phyloP scores from a whole-genome alignment of 2,329 filamentous ascomycete species.

The Graphiopsis chlorocephala region DNA sequence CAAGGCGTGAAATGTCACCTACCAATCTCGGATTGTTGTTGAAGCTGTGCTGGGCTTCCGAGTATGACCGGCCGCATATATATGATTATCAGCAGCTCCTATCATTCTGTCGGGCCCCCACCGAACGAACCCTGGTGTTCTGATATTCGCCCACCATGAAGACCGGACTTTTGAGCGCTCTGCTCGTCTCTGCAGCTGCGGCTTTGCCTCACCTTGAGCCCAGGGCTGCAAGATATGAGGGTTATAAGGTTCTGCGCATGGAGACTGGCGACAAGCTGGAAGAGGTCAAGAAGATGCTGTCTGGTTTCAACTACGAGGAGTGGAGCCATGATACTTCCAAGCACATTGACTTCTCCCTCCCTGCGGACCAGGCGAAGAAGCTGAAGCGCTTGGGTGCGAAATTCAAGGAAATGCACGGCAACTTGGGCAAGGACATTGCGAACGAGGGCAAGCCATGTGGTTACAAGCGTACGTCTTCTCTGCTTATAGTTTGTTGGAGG shows the following conservation, averaged over 20 bases:
- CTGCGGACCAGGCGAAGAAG: constrained; percentile 13
- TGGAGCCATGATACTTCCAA: constrained; percentile 28
- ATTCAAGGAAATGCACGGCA: constrained; percentile 42
- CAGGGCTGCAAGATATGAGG: constrained; percentile 34
- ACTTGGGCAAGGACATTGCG: constrained; percentile 44
- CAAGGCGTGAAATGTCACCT: constrained; percentile 10
- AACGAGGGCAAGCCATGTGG: constrained; percentile 7
- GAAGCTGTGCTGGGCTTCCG: neutral
- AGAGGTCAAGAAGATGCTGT: constrained; percentile 33
- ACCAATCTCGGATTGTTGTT: neutral
- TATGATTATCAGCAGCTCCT: neutral
- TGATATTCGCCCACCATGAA: constrained; percentile 3
- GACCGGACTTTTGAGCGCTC: neutral
- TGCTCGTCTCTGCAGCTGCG: constrained; percentile 8
- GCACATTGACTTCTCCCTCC: constrained; percentile 24
- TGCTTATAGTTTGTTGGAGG: neutral
- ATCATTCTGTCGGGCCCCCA: neutral
- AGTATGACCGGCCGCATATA: neutral
- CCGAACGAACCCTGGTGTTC: neutral
- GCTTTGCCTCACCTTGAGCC: constrained; percentile 10
- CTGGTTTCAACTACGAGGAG: constrained; percentile 34
- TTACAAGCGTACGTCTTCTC: neutral
- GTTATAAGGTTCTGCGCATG: constrained; percentile 36
- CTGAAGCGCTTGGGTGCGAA: constrained; percentile 34
- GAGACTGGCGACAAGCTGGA: constrained; percentile 13